A percentile compares a stretch with the other conserved stretches of the same genome.
These are phyloP conservation scores for Calonectria multiphialidica DNA, from an alignment of 2,329 filamentous ascomycete species.

Conservation along the genomic window DNA sequence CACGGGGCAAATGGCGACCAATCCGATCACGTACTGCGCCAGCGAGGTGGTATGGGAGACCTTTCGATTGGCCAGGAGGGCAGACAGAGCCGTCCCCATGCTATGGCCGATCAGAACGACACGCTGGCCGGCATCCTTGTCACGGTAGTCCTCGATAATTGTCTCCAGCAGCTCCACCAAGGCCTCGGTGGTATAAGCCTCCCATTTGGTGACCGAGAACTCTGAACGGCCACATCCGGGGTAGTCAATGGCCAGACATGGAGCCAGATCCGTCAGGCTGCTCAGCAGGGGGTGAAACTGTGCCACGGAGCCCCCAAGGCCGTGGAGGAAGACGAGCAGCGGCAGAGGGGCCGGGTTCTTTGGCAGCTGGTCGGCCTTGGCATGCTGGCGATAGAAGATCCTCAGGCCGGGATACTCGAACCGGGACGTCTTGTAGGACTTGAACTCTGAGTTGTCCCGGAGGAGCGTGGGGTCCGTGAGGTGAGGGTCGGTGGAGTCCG, in stretches of 20 bases:
- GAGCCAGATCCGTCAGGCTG: constrained; percentile 84
- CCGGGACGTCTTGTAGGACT: constrained; percentile 77
- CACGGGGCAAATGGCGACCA: constrained; percentile 86
- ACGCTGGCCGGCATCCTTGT: constrained; percentile 73
- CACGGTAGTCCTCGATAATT: constrained; percentile 80
- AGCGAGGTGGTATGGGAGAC: constrained; percentile 62
- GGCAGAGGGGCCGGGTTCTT: constrained; percentile 80
- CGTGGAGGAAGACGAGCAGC: constrained; percentile 91
- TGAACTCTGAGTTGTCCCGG: constrained; percentile 78
- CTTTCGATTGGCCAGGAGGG: constrained; percentile 70
- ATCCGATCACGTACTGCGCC: constrained; percentile 75
- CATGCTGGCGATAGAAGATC: constrained; percentile 86
- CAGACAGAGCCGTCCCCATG: constrained; percentile 86
- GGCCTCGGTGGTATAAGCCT: constrained; percentile 83
- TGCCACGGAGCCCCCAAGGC: constrained; percentile 89
- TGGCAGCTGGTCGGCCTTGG: constrained; percentile 85
- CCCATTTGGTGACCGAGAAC: constrained; percentile 78
- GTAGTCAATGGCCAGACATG: constrained; percentile 86
- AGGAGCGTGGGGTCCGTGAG: constrained; percentile 83
- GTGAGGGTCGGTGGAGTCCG: constrained; percentile 53
- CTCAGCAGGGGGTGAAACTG: constrained; percentile 88
- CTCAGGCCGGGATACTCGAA: constrained; percentile 82
- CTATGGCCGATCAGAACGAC: constrained; percentile 90
- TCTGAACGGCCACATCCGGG: constrained; percentile 89
- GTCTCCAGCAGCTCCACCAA: constrained; percentile 80